These are phyloP conservation scores for Poa annua DNA, from an alignment of 176 grass and related monocot genomes.

Conservation along the genomic window DNA sequence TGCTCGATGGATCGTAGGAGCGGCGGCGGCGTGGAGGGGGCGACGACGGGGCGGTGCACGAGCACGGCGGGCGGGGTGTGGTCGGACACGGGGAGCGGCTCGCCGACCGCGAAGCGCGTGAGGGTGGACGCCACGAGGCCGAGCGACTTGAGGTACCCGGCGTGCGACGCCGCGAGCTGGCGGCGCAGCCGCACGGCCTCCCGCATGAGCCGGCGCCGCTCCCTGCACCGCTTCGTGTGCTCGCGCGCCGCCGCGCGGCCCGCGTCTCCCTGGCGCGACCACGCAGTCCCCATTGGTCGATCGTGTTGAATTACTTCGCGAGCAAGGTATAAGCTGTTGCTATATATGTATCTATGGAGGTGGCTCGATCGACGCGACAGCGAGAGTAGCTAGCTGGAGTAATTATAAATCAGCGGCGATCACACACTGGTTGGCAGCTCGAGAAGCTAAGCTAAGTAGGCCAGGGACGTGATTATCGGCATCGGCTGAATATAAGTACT, in stretches of 20 bases:
- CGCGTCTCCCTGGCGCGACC: slow-evolving; percentile 41
- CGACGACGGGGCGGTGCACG: slow-evolving; percentile 47
- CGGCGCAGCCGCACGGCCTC: slow-evolving; percentile 54
- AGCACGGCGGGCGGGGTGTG: slow-evolving; percentile 60
- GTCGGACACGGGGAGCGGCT: slow-evolving; percentile 78
- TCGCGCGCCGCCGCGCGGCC: slow-evolving; percentile 41
- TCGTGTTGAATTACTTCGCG: neutral
- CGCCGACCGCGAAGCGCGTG: slow-evolving; percentile 72
- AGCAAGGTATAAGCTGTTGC: neutral
- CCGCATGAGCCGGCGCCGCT: slow-evolving; percentile 62
- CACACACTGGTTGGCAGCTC: neutral
- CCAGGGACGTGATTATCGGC: slow-evolving; percentile 11
- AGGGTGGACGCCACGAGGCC: slow-evolving; percentile 58
- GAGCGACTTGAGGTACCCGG: slow-evolving; percentile 73
- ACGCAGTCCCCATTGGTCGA: slow-evolving; percentile 32
- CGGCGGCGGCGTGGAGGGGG: slow-evolving; percentile 34
- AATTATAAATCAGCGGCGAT: neutral
- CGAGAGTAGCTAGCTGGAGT: neutral
- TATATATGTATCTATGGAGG: neutral
- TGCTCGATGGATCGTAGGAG: slow-evolving; percentile 44
- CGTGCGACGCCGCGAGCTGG: slow-evolving; percentile 73
- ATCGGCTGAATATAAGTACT: neutral
- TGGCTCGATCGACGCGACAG: neutral
- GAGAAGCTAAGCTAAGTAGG: neutral
- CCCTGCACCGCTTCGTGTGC: slow-evolving; percentile 70